Evolutionary conservation across 2,329 filamentous ascomycete species (phyloP), one percentile per base, ranked within the genome.

Genomic region (Pseudodiploospora longispora): DNA sequence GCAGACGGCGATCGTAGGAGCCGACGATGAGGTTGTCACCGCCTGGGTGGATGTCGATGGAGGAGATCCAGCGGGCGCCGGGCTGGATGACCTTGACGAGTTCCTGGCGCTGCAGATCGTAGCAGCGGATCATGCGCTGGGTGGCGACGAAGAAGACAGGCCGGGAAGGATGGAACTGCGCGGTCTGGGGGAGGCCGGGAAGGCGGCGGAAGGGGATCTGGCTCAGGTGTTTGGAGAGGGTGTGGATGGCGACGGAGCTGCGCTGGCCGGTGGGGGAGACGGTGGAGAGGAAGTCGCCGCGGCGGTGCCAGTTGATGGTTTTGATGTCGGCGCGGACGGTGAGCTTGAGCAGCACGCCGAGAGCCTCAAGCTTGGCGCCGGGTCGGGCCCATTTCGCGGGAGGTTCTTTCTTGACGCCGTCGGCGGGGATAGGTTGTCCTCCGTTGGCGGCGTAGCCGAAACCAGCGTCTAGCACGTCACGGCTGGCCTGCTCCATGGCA

Each of bases 111-210:
- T 91, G 85, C 38, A 98, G 76, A 63, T 98, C 93, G 68, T 98
- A 98, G 59, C 87, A 86, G 45, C 93, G 85, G 59, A 98, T 90
- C 46, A 85, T 85, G 55, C 91, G 86, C 65, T 95, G 89, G 8
- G 94, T 97, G 3, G 93, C 93, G 44, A 98, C 87, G 60, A 97
- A 97, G 70, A 98, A 90, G 40, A 95, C 80, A 0, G 93, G 90
- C 53, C 89, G 84, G 35, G 83, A 87, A 2, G 93, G 93, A 64
- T 98, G 94, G 76, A 98, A 98, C 54, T 90, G 87, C 4, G 89
- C 90, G 1, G 85, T 85, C 66, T 97, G 91, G 2, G 90, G 76
- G 44, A 86, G 74, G 39, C 84, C 87, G 39, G 88, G 82, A 30
- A 79, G 65, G 43, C 74, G 75, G 48, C 87, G 85, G 80, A 98